Base-by-base conservation (phyloP, 306 rosid genomes). In the Spatholobus suberectus region DNA sequence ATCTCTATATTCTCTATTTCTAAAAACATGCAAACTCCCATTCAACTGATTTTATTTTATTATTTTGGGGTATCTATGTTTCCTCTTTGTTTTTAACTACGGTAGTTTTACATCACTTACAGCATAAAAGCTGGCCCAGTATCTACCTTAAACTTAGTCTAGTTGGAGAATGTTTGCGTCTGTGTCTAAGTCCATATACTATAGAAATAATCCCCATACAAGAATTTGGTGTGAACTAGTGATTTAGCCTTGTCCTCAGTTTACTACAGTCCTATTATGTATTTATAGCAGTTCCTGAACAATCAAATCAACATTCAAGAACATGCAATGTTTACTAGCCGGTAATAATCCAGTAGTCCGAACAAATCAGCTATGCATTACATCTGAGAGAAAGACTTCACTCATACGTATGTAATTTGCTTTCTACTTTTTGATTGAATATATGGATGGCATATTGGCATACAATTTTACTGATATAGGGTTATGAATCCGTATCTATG, bases 1-100 rank as follows among this genome's bases (percentile, higher is more conserved):
- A n/a, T n/a, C n/a, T n/a, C n/a, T n/a, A n/a, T n/a, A n/a, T 32
- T 65, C 46, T 65, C 46, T 65, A 35, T 65, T 34, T 34, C 71
- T 9, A n/a, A 58, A 23, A 35, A 6, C 15, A 34, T 65, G 46
- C 13, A 34, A n/a, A 65, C 71, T 34, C 26, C 46, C 46, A 37
- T 65, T 35, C 4, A 65, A 34, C 44, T 55, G 1, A n/a, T 59
- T 59, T 1, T 59, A 11, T 21, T 24, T 26, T 59, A 3, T 14
- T 24, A n/a, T n/a, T n/a, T n/a, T n/a, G 37, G n/a, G 37, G 27
- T 8, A 7, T 54, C 61, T 54, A 55, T 20, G 8, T 55, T 29
- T 29, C 32, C 32, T 29, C 32, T 29, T 7, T 55, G 29, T 0
- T 55, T 20, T 6, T n/a, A n/a, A n/a, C n/a, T 8, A 17, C n/a